These are phyloP conservation scores for Dujonia santamariae DNA, from an alignment of 1,139 yeast genomes.

Conservation along the genomic window DNA sequence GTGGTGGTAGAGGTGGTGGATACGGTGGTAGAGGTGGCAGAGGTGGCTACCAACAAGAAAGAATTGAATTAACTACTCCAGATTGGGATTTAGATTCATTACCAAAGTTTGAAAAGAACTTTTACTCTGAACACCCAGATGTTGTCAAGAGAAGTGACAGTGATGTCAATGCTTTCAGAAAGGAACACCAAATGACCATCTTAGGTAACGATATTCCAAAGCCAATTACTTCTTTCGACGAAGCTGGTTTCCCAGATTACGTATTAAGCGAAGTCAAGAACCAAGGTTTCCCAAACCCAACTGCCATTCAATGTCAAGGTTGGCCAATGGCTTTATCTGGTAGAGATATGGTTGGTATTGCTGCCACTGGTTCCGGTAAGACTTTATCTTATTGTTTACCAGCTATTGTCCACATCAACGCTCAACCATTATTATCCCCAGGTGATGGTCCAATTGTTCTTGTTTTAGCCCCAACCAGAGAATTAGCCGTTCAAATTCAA, in stretches of 20 bases:
- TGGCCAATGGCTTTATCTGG: conserved; percentile 99
- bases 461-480: conserved; percentile 98
- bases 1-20: conserved; percentile 25
- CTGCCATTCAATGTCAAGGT: conserved; percentile 98
- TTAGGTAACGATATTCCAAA: conserved; percentile 85
- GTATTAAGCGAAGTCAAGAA: conserved; percentile 85
- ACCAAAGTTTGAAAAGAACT: conserved; percentile 93
- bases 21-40: conserved; percentile 30
- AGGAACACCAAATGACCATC: conserved; percentile 80
- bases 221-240: conserved; percentile 90
- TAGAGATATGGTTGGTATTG: conserved; percentile 98
- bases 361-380: conserved; percentile 98
- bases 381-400: conserved; percentile 96
- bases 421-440: conserved; percentile 86
- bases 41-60: conserved; percentile 28
- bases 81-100: conserved; percentile 74
- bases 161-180: conserved; percentile 75
- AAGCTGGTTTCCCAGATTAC: conserved; percentile 95
- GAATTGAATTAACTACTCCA: conserved; percentile 66
- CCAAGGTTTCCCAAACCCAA: conserved; percentile 92
- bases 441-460: conserved; percentile 98
- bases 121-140: conserved; percentile 79
- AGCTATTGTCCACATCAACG: conserved; percentile 94
- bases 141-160: conserved; percentile 73
- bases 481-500: conserved; percentile 96